Evolutionary conservation across 1,139 yeast genomes (phyloP).

Genomic region (Pichia sp.): DNA sequence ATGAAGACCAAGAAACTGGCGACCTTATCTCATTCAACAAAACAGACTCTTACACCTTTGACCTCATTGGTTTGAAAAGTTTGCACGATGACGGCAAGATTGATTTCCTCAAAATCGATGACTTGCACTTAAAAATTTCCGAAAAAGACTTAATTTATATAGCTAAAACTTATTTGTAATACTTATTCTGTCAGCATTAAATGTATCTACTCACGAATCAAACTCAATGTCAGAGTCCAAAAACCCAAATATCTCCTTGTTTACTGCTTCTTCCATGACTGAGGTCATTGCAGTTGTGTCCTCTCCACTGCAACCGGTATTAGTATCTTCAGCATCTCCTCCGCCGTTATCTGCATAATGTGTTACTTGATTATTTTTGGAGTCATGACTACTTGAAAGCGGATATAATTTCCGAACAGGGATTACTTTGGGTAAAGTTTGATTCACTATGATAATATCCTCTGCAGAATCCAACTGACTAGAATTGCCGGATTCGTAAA

Average conservation of each 20-base stretch:
- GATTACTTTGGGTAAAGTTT: slow-evolving; percentile 2
- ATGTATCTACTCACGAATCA: background rate
- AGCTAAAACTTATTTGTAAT: slow-evolving; percentile 30
- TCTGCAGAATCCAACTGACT: background rate
- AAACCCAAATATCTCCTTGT: slow-evolving; percentile 13
- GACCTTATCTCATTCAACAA: slow-evolving; percentile 43
- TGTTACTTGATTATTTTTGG: background rate
- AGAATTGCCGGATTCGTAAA: background rate
- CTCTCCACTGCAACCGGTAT: background rate
- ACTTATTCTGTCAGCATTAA: background rate
- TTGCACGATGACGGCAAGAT: slow-evolving; percentile 44
- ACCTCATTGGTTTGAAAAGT: slow-evolving; percentile 55
- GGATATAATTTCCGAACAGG: background rate
- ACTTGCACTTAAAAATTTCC: slow-evolving; percentile 63
- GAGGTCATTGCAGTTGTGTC: slow-evolving; percentile 7
- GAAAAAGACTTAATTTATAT: slow-evolving; percentile 40
- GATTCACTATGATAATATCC: slow-evolving; percentile 10
- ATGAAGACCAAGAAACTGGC: slow-evolving; percentile 45
- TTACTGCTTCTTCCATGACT: background rate
- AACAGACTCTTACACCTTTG: slow-evolving; percentile 47
- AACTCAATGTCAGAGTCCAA: slow-evolving; percentile 24
- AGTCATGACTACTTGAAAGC: background rate
- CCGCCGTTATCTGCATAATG: background rate
- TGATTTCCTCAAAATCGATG: slow-evolving; percentile 50
- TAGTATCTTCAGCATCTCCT: background rate